Conservation (phyloP, 352 stramenopile species). For the Pythium sp. region DNA sequence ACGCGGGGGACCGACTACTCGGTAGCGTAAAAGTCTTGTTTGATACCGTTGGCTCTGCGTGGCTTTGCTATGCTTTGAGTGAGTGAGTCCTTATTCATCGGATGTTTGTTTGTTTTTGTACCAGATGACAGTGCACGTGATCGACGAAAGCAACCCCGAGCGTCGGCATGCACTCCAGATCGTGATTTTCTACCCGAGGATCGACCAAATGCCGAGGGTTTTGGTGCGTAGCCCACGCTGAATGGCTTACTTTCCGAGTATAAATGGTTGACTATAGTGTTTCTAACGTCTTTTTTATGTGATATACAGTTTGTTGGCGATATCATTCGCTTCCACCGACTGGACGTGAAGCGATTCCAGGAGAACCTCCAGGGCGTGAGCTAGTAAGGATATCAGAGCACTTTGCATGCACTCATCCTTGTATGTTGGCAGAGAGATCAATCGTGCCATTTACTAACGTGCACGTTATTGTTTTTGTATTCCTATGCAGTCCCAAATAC, state of each 20-base stretch:
- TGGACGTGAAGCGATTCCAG: conserved; percentile 64
- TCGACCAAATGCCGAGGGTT: conserved; percentile 59
- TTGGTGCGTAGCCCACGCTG: conserved; percentile 31
- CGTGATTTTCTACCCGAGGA: conserved; percentile 61
- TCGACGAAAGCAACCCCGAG: conserved; percentile 57
- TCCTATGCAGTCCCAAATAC: conserved; percentile 3
- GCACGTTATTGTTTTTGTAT: background rate
- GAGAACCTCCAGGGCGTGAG: conserved; percentile 54
- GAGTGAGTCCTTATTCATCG: background rate
- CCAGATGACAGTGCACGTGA: conserved; percentile 70
- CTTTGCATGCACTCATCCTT: background rate
- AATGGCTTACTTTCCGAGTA: background rate
- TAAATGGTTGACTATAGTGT: background rate
- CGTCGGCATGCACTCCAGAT: conserved; percentile 55
- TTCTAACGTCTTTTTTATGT: background rate
- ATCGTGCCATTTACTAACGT: background rate
- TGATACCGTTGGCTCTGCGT: background rate
- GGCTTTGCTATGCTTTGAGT: background rate
- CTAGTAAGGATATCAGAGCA: conserved; percentile 22
- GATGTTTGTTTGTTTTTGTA: background rate
- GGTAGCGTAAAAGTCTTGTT: conserved; percentile 21
- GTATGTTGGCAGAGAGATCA: background rate
- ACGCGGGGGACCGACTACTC: conserved; percentile 59
- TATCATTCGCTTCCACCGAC: conserved; percentile 76
- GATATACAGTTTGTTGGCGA: conserved; percentile 59